Base-by-base conservation (phyloP, 2,329 filamentous ascomycete genomes). In the Neonectria coccinea region DNA sequence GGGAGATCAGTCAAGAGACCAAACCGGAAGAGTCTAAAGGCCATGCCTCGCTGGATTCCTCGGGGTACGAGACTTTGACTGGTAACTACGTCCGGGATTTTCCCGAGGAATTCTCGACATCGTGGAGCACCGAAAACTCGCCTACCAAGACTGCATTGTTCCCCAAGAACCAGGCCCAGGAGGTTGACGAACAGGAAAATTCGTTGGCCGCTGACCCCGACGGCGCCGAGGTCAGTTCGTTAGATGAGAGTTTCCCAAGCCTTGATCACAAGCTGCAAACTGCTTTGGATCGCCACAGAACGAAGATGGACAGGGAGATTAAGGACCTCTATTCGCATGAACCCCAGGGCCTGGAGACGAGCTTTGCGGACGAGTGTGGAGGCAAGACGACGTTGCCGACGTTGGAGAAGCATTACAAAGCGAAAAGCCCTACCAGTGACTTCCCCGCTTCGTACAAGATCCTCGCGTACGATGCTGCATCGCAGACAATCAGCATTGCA, bases 381-480 rank as follows among this genome's bases (percentile, higher is more conserved):
- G 79, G 76, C 7, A 69, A 68, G 27, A 61, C 77, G 7, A 76
- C 78, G 1, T 67, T 74, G 71, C 79, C 82, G 11, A 68, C 77
- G 0, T 77, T 77, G 59, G 76, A 77, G 16, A 83, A 78, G 31
- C 76, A 78, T 39, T 73, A 75, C 56, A 20, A 53, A 8, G 6
- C 62, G 44, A 66, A 69, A 36, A 9, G 31, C 10, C 18, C 58
- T 16, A 59, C 62, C 4, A 54, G 51, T 14, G 56, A 60, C 8
- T 63, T 69, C 6, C 56, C 69, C 8, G 57, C 62, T 2, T 62
- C 65, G 3, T 92, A 91, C 81, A 91, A 88, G 74, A 84, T 92
- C 36, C 81, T 93, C 6, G 89, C 88, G 2, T 92, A 89, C 70
- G 88, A 92, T 68, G 81, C 86, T 1, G 81, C 80, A 9, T 88